Conservation (phyloP, 768 basidiomycete species). For the Russula griseocarnosa region DNA sequence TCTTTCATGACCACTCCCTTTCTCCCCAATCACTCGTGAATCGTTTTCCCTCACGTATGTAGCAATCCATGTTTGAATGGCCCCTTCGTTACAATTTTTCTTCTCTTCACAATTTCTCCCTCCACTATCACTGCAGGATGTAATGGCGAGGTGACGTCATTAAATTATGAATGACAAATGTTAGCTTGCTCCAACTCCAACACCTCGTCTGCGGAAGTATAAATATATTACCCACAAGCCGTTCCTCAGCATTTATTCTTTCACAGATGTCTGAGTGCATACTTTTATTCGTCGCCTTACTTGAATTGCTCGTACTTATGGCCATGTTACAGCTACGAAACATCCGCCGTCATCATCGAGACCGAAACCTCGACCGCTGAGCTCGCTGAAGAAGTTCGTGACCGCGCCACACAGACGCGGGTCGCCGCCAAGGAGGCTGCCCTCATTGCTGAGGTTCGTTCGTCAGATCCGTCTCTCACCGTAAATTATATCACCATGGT, state of each 20-base stretch:
- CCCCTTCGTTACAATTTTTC: background rate
- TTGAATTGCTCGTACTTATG: background rate
- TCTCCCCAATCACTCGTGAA: conserved; percentile 10
- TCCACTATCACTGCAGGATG: conserved; percentile 9
- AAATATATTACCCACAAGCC: background rate
- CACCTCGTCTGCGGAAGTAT: background rate
- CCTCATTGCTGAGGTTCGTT: conserved; percentile 11
- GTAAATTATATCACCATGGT: too few relatives aligned
- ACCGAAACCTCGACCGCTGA: conserved; percentile 22
- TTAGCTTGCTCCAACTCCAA: conserved; percentile 7
- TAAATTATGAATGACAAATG: background rate
- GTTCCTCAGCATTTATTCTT: background rate
- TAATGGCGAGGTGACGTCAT: conserved; percentile 9
- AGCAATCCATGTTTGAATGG: conserved; percentile 13
- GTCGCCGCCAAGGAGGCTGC: conserved; percentile 20
- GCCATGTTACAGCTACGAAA: conserved; percentile 17
- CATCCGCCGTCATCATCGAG: conserved; percentile 21
- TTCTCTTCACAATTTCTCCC: background rate
- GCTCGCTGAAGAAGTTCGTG: conserved; percentile 13
- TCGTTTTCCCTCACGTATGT: conserved; percentile 10
- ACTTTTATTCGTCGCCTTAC: background rate
- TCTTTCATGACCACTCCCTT: conserved; percentile 1
- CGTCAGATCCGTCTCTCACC: background rate
- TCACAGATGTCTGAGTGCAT: conserved; percentile 13
- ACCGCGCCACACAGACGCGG: conserved; percentile 6